Base-by-base conservation (phyloP, 345 rosid genomes). In the Boechera stricta region DNA sequence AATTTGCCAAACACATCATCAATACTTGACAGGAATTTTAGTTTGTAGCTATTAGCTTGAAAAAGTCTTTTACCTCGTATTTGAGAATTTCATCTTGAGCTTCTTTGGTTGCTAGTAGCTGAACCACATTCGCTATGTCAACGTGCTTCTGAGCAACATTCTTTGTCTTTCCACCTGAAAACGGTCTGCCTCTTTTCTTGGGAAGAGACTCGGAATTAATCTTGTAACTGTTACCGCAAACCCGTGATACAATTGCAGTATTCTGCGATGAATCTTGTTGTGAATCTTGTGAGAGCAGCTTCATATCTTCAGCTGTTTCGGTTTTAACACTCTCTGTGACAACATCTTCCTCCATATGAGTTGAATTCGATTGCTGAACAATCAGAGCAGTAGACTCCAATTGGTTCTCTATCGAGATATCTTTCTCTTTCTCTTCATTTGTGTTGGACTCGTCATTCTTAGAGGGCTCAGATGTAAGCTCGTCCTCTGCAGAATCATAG, bases 401-500 rank as follows among this genome's bases (percentile, higher is more conserved):
- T 74, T 77, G 81, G 61, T 72, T 76, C 66, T 81, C 87, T 47
- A 61, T 59, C 33, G 67, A 10, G 6, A 79, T 48, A 48, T 84
- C 85, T 51, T 73, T 64, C 72, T 80, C 75, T 58, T 51, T 66
- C 69, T 80, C 77, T 58, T 51, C 81, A 55, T 68, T 61, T 39
- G 76, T 63, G 71, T 68, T 80, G 73, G 71, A 54, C 61, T 81
- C 84, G 3, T 36, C 69, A 68, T 72, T 74, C 84, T 86, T 90
- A 36, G 68, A 73, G 21, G 86, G 84, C 85, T 85, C 91, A 39
- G 82, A 73, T 32, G 82, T 68, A 71, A 92, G 94, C 82, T 92
- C 98, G 79, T 95, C 98, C 88, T 95, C 98, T 10, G 92, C 91
- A 69, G 99, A 95, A 85, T 95, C 99, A 78, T 95, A 92, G 5